Evolutionary conservation across 73 alveolate genomes (phyloP), one percentile per base, ranked within the genome.

Genomic region (Paramecium pentaurelia): DNA sequence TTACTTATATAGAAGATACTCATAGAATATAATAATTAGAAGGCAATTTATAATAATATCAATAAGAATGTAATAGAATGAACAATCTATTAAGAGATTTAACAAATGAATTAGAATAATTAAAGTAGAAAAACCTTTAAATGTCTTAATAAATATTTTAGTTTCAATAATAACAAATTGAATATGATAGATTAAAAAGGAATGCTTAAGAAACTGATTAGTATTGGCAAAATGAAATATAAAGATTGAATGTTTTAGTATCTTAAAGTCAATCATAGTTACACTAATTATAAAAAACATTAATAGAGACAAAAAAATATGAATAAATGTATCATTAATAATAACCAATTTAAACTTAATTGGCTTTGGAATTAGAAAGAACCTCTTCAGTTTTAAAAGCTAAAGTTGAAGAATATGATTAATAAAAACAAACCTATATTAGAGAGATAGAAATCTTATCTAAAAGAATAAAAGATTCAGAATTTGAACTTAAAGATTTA

Each of bases 301-400:
- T 45, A 11, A 80, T 80, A 2, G 75, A 80, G 4, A 27, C 91
- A 12, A 80, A 80, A 20, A 80, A 80, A n/a, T 80, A 80, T 80
- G 91, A 80, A 80, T 16, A 20, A 40, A 44, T 47, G 51, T 80
- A 49, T 22, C 47, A 22, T 12, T 47, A 80, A 80, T 12, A 80
- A 80, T 27, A 80, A 45, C 16, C 32, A 3, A 44, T 42, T 32
- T 42, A 34, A 16, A 34, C 40, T 12, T 77, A 77, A 77, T 42
- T 77, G 42, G 89, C 89, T 22, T 8, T n/a, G 14, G 89, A 77
- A 77, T 77, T 77, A 30, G 89, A 77, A 77, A 77, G 89, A 77
- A 42, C 42, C 3, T 14, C 89, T 11, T 20, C 20, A 20, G 38
- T 77, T 16, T 32, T 77, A 16, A 38, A 77, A 77, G 27, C 16